Conservation (phyloP, 345 rosid genomes). For the Limnanthes douglasii region DNA sequence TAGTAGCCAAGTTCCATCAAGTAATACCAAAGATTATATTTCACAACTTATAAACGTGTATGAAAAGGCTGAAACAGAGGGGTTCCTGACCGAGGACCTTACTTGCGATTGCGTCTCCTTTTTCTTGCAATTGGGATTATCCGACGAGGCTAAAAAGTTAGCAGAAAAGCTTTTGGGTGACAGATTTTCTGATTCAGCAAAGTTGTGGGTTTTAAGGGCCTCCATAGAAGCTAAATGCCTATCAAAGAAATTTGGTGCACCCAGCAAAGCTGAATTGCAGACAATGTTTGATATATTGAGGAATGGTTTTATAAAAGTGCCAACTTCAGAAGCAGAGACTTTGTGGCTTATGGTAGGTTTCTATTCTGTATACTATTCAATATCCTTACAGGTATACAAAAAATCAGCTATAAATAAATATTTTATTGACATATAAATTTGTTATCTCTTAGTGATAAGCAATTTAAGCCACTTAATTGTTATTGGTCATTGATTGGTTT, state of each 20-base stretch:
- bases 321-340: conserved; percentile 50
- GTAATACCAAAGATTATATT: conserved; percentile 17
- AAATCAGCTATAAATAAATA: too few relatives aligned
- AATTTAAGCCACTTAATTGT: too few relatives aligned
- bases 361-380: not conserved
- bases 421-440: not conserved
- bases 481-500: too few relatives aligned
- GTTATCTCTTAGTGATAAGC: too few relatives aligned
- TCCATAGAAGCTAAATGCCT: conserved; percentile 35
- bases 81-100: conserved; percentile 48
- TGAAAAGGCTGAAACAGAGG: conserved; percentile 51
- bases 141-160: conserved; percentile 44
- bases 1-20: conserved; percentile 10
- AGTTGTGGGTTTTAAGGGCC: conserved; percentile 50
- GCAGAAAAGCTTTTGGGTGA: conserved; percentile 49
- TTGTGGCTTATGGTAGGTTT: conserved; percentile 71
- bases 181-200: conserved; percentile 31
- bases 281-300: conserved; percentile 35
- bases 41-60: conserved; percentile 34
- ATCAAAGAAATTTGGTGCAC: conserved; percentile 14
- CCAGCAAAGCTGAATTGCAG: conserved; percentile 30
- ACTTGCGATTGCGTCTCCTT: conserved; percentile 54
- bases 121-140: conserved; percentile 40
- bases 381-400: too few relatives aligned
- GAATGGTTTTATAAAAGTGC: conserved; percentile 27